These are phyloP conservation scores for Rhododendron ferrugineum DNA, from an alignment of 148 eudicot genomes.

Conservation along the genomic window DNA sequence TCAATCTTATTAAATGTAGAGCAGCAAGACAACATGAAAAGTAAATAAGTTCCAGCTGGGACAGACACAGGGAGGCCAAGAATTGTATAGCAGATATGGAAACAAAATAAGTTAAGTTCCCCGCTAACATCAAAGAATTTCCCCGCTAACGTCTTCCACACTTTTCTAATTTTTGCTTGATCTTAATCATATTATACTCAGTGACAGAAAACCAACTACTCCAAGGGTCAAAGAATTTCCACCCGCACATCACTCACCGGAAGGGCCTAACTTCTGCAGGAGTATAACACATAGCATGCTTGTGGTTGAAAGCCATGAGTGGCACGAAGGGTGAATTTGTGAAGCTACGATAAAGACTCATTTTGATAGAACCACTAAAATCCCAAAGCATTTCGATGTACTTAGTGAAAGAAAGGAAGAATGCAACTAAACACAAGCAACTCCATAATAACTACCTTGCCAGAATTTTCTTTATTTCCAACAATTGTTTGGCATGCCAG, in stretches of 20 bases:
- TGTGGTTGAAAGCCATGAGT: too few relatives aligned
- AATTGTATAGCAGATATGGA: too few relatives aligned
- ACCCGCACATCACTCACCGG: too few relatives aligned
- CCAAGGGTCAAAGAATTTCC: background rate
- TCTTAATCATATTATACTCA: background rate
- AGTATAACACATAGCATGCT: too few relatives aligned
- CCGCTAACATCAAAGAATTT: too few relatives aligned
- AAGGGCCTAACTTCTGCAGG: too few relatives aligned
- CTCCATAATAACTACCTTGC: constrained; percentile 53
- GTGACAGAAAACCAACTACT: background rate
- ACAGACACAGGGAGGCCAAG: background rate
- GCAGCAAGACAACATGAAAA: background rate
- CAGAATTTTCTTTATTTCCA: constrained; percentile 89
- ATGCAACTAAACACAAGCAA: background rate
- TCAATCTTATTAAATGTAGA: background rate
- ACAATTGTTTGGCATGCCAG: constrained; percentile 97
- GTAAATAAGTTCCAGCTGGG: too few relatives aligned
- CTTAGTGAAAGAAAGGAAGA: background rate
- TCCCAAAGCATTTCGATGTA: background rate
- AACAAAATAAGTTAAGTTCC: too few relatives aligned
- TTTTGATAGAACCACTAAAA: background rate
- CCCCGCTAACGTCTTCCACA: background rate
- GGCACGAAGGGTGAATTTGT: background rate
- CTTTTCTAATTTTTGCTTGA: background rate
- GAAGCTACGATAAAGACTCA: background rate